These are phyloP conservation scores for Aspergillus uvarum DNA, from an alignment of 2,329 filamentous ascomycete genomes.

Conservation along the genomic window DNA sequence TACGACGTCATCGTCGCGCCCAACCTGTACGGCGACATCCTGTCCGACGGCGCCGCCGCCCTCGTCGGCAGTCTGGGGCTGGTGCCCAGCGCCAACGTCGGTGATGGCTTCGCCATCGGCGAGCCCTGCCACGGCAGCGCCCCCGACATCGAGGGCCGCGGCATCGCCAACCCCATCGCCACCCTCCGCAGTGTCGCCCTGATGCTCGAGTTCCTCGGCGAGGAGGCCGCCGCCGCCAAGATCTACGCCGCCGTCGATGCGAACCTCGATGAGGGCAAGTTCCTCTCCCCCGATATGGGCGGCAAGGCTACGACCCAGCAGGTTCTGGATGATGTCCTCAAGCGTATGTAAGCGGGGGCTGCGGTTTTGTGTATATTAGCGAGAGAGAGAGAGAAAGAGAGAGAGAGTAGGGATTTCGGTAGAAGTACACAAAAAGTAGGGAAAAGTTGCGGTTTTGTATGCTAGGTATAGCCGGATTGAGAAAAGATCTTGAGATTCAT, in stretches of 20 bases:
- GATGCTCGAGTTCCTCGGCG: conserved; percentile 94
- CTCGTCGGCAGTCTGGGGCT: conserved; percentile 89
- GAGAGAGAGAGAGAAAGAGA: not conserved
- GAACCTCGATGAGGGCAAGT: conserved; percentile 77
- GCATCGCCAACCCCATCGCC: conserved; percentile 94
- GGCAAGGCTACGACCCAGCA: conserved; percentile 82
- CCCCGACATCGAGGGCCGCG: conserved; percentile 89
- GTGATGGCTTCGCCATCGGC: conserved; percentile 90
- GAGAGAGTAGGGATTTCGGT: not conserved
- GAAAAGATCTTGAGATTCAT: not conserved
- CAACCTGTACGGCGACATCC: conserved; percentile 95
- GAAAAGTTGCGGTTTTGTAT: not conserved
- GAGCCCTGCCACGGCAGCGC: conserved; percentile 97
- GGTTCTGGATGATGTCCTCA: conserved; percentile 83
- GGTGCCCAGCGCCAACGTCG: conserved; percentile 92
- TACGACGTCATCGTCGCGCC: conserved; percentile 99
- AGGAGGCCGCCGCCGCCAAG: conserved; percentile 79
- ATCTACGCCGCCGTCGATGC: conserved; percentile 92
- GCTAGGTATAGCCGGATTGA: not conserved
- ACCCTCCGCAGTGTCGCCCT: conserved; percentile 86
- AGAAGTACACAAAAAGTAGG: not conserved
- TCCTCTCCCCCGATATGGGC: conserved; percentile 86
- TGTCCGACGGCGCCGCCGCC: conserved; percentile 92
- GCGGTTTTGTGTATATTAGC: conserved; percentile 4
- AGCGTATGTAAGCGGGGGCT: conserved; percentile 62